Percentiles rank a stretch among this genome's conserved stretches.
These are phyloP conservation scores for Phlegmacium glaucopus DNA, from an alignment of 768 basidiomycete species.

Conservation along the genomic window DNA sequence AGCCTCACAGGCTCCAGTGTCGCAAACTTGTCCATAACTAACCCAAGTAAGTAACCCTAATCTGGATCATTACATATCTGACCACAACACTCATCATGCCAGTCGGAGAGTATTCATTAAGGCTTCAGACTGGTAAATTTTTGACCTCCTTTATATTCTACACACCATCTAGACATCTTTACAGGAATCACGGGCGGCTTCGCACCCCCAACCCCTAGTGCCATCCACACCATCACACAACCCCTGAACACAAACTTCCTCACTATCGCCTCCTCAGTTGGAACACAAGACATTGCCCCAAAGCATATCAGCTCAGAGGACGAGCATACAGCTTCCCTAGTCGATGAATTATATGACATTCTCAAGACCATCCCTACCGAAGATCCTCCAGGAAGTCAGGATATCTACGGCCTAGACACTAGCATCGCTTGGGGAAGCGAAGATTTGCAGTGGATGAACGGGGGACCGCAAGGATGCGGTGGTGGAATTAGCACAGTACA, in stretches of 20 bases:
- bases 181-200: conserved; percentile 78
- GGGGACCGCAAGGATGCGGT: conserved; percentile 58
- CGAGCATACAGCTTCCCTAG: too few species aligned
- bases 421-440: conserved; percentile 39
- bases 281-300: conserved; percentile 34
- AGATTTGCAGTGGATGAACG: conserved; percentile 30
- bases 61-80: not conserved
- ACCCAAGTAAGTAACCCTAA: not conserved
- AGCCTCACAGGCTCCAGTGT: conserved; percentile 74
- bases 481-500: conserved; percentile 45
- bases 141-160: too few species aligned
- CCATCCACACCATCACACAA: conserved; percentile 48
- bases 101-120: conserved; percentile 49
- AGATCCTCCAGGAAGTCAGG: conserved; percentile 39
- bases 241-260: too few species aligned
- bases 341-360: too few species aligned
- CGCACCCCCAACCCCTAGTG: conserved; percentile 60
- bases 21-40: conserved; percentile 82
- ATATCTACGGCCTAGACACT: conserved; percentile 39
- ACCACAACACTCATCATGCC: conserved; percentile 32
- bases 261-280: too few species aligned
- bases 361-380: conserved; percentile 45
- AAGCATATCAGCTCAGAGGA: too few species aligned
- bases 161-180: not conserved
- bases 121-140: conserved; percentile 59